A percentile compares a stretch with the other conserved stretches of the same genome.
Conservation (phyloP, 1,284 basidiomycete species). For the Caloboletus firmus region DNA sequence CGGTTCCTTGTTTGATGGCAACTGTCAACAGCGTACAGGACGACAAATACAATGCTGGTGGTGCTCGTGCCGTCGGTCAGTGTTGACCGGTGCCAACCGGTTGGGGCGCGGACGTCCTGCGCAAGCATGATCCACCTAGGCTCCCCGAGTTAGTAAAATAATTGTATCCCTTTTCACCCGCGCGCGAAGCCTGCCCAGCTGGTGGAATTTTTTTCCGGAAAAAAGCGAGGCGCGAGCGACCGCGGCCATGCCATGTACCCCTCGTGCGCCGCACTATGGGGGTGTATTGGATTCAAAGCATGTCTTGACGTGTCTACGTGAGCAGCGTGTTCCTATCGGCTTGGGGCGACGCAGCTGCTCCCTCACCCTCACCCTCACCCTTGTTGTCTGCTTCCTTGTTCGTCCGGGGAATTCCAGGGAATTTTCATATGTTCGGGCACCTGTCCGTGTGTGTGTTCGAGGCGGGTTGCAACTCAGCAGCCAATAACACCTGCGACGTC, state of each 20-base stretch:
- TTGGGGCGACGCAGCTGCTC: not conserved
- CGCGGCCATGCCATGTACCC: no score
- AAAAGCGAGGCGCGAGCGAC: no score
- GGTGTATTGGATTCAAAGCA: slow-evolving; percentile 1
- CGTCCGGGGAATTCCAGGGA: not conserved
- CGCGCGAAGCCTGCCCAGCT: not conserved
- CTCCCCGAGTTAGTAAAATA: no score
- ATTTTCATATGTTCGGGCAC: not conserved
- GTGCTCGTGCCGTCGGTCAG: no score
- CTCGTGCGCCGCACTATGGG: no score
- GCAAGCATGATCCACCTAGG: not conserved
- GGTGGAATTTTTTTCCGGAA: not conserved
- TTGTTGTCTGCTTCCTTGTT: not conserved
- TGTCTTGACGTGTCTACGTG: slow-evolving; percentile 2
- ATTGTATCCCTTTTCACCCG: not conserved
- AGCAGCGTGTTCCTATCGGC: not conserved
- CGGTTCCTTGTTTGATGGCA: not conserved
- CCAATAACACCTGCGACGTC: not conserved
- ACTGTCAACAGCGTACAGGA: not conserved
- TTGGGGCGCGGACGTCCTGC: not conserved
- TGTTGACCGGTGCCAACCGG: no score
- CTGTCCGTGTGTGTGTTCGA: slow-evolving; percentile 1
- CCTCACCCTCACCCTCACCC: not conserved
- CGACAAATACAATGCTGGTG: not conserved
- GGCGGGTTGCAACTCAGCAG: not conserved